These are phyloP conservation scores for Catunica adiposa DNA, from an alignment of 2,329 filamentous ascomycete species.

Conservation along the genomic window DNA sequence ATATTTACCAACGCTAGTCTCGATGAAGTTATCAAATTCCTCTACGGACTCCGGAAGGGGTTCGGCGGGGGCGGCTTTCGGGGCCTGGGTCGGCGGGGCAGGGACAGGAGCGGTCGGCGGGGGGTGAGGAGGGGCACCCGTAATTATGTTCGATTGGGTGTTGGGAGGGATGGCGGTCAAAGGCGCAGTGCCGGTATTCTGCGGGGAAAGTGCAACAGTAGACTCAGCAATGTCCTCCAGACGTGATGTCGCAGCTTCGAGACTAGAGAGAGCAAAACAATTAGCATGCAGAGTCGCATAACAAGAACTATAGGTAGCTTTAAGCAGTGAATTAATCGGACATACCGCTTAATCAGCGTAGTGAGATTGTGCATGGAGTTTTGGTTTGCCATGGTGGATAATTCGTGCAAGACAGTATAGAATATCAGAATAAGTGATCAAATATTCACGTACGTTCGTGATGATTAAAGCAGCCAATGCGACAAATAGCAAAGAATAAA, in stretches of 20 bases:
- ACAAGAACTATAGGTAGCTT: background rate
- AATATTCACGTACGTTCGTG: too few species aligned
- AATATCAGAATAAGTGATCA: background rate
- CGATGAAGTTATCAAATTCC: conserved; percentile 71
- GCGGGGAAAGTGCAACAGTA: conserved; percentile 40
- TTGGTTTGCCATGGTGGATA: conserved; percentile 46
- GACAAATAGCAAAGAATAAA: too few species aligned
- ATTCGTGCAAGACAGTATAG: background rate
- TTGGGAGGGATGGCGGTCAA: conserved; percentile 5
- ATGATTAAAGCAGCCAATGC: too few species aligned
- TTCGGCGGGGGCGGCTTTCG: conserved; percentile 28
- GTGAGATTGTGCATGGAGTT: conserved; percentile 92
- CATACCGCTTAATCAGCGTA: conserved; percentile 93
- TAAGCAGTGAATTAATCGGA: background rate
- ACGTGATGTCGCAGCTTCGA: conserved; percentile 90
- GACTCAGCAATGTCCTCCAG: conserved; percentile 90
- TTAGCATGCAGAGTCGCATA: background rate
- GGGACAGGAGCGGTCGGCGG: conserved; percentile 15
- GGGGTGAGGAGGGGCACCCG: conserved; percentile 9
- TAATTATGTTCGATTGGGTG: background rate
- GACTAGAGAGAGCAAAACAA: conserved; percentile 34
- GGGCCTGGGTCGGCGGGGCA: conserved; percentile 16
- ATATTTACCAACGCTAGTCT: conserved; percentile 58
- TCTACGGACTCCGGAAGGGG: conserved; percentile 61
- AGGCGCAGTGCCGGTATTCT: conserved; percentile 26